Percentiles rank a stretch among this genome's conserved stretches.
phyloP scores from a whole-genome alignment of 2,329 filamentous ascomycete species.

The Aspergillus persii region DNA sequence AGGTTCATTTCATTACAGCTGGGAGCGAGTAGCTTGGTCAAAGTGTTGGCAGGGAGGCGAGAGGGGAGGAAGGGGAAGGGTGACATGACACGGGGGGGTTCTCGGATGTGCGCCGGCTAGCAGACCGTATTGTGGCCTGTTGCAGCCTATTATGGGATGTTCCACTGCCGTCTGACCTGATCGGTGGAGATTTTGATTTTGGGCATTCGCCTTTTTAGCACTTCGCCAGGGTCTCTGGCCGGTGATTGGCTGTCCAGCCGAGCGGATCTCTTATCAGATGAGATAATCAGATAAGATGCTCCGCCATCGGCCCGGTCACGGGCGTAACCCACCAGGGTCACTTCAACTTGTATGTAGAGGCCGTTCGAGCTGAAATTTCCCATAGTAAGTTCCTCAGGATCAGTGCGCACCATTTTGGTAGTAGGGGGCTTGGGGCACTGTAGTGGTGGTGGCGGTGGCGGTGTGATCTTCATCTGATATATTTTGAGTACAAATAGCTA shows the following conservation, averaged over 20 bases:
- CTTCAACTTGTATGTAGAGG: no score
- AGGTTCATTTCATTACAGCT: background rate
- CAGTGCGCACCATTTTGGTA: no score
- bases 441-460: no score
- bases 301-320: conserved; percentile 12
- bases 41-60: background rate
- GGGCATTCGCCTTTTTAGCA: background rate
- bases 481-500: no score
- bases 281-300: conserved; percentile 1
- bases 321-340: no score
- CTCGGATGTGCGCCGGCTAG: background rate
- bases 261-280: background rate
- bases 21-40: background rate
- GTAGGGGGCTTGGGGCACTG: no score
- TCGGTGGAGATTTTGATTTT: background rate
- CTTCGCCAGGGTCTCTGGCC: background rate
- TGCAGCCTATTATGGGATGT: background rate
- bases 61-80: background rate
- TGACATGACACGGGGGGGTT: background rate
- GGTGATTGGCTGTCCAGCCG: background rate
- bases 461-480: no score
- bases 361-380: no score
- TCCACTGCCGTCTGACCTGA: background rate
- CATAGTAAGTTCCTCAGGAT: no score
- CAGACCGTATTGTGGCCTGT: background rate